A percentile compares a stretch with the other conserved stretches of the same genome.
phyloP scores from a whole-genome alignment of 805 yeast species.

The Kodamaea leandrae region DNA sequence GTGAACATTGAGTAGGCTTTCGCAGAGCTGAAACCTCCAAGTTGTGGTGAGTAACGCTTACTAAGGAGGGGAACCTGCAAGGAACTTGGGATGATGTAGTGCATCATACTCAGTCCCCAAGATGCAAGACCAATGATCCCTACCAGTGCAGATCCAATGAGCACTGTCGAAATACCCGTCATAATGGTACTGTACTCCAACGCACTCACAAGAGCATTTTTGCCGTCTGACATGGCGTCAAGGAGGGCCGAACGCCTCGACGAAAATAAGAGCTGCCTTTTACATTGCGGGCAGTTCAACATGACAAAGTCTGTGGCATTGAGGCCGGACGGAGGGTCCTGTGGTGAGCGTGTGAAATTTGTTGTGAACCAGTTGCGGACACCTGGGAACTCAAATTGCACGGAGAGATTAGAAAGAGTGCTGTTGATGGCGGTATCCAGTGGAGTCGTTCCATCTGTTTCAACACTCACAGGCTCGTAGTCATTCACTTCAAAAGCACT shows the following conservation, averaged over 20 bases:
- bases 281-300: conserved; percentile 40
- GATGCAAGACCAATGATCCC: conserved; percentile 39
- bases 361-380: conserved; percentile 6
- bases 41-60: conserved; percentile 8
- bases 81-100: conserved; percentile 34
- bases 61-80: conserved; percentile 27
- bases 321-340: background rate
- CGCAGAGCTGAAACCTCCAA: conserved; percentile 7
- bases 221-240: conserved; percentile 15
- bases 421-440: background rate
- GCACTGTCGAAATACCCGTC: conserved; percentile 38
- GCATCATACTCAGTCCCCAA: conserved; percentile 37
- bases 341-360: conserved; percentile 1
- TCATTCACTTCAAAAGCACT: background rate
- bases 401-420: conserved; percentile 1
- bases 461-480: too few relatives aligned
- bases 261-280: conserved; percentile 30
- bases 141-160: conserved; percentile 39
- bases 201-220: conserved; percentile 18
- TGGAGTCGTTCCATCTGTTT: too few relatives aligned
- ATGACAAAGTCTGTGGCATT: conserved; percentile 7
- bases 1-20: conserved; percentile 7
- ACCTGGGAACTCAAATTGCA: conserved; percentile 6
- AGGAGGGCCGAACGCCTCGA: conserved; percentile 29
- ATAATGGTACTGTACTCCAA: conserved; percentile 32